Percentiles rank a stretch among this genome's conserved stretches.
Evolutionary conservation across 768 basidiomycete genomes (phyloP).

Genomic region (Mrakia gelida): DNA sequence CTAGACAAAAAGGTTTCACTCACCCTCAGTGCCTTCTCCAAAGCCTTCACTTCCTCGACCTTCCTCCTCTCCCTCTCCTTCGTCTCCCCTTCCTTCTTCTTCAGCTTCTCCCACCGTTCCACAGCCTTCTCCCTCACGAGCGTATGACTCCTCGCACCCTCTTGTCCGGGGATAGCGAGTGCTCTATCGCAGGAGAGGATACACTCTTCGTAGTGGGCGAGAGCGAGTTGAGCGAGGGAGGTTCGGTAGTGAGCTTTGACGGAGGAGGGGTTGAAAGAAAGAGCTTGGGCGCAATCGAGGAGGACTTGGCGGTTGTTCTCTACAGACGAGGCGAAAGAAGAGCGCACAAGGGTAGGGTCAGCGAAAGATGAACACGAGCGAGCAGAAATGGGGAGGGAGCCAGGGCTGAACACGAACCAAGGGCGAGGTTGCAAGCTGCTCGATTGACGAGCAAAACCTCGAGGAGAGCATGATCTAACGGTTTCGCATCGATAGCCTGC

Average conservation of each 20-base stretch:
- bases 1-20: constrained; percentile 34
- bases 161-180: constrained; percentile 55
- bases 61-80: constrained; percentile 41
- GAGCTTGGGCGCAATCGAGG: constrained; percentile 71
- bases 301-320: constrained; percentile 87
- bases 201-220: constrained; percentile 74
- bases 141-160: constrained; percentile 32
- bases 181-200: constrained; percentile 74
- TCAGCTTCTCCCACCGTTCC: constrained; percentile 48
- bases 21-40: constrained; percentile 65
- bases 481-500: constrained; percentile 80
- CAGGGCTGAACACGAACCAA: constrained; percentile 13
- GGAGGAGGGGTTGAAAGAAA: constrained; percentile 59
- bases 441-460: constrained; percentile 74
- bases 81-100: constrained; percentile 18
- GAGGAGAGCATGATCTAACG: constrained; percentile 58
- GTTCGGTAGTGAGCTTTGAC: constrained; percentile 87
- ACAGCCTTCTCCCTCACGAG: constrained; percentile 48
- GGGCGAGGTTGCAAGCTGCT: constrained; percentile 83
- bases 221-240: constrained; percentile 64
- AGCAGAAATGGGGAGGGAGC: too few species aligned
- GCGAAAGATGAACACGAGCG: too few species aligned
- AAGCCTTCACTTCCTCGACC: constrained; percentile 51
- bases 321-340: too few species aligned
- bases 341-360: too few species aligned